Evolutionary conservation across 140 eudicot species (phyloP), one percentile per base, ranked within the genome.

Genomic region (Ambrosia hybrid): DNA sequence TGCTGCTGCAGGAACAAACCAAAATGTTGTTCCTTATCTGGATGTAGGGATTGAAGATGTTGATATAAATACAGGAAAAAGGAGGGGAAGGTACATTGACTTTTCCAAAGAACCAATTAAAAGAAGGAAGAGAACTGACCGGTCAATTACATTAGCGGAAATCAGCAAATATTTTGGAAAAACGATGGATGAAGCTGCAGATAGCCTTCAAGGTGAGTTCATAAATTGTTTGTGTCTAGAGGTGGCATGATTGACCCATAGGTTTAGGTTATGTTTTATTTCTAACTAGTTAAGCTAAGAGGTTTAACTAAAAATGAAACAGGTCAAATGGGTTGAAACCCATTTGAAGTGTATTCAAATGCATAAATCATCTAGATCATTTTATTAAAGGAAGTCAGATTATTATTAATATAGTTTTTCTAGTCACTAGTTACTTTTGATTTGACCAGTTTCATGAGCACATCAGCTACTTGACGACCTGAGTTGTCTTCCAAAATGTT

Each of bases 121-220:
- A 36, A 69, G 52, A 52, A 69, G 62, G 49, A 51, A 51, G 30
- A 69, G 62, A 52, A 8, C 73, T 9, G 62, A 7, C 51, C n/a
- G n/a, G 51, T 51, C 63, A 52, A 37, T 51, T 52, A 52, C 37
- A 14, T 9, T n/a, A 6, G 73, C 51, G 51, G 63, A 69, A 69
- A 52, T 69, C 33, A 52, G 63, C 36, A 34, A 69, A 69, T 58
- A 68, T 13, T 68, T 26, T n/a, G 73, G 62, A 0, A 68, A 68
- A 57, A 51, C 73, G 5, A 30, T 68, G 73, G 49, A 51, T 34
- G 73, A 68, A 51, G 73, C 73, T 68, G 73, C 73, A 10, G 59
- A 49, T 12, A 49, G 48, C 49, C 73, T 68, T 68, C 7, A 4
- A 51, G 73, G 73, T 68, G 49, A 68, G 73, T 68, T 68, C 11